Conservation (phyloP, 2,329 filamentous ascomycete genomes). For the Aspergillus cejpii region DNA sequence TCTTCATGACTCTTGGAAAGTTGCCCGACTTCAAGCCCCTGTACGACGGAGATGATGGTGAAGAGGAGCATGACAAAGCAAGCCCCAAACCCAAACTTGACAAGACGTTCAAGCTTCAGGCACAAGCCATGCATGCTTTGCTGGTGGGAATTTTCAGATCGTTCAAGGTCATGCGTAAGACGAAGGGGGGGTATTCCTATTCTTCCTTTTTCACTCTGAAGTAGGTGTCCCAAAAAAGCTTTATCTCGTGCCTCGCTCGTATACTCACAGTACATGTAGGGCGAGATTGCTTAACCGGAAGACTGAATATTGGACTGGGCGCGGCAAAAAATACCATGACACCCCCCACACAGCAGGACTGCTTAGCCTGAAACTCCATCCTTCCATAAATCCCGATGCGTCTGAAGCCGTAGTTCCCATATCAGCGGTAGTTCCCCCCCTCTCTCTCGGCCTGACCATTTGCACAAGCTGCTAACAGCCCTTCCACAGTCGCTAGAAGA, state of each 20-base stretch:
- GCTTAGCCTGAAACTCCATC: constrained; percentile 16
- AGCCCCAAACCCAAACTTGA: constrained; percentile 4
- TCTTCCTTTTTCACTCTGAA: constrained; percentile 18
- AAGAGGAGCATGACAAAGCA: neutral
- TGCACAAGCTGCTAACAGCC: neutral
- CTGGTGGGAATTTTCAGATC: constrained; percentile 19
- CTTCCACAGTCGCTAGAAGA: neutral
- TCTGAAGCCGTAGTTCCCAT: constrained; percentile 17
- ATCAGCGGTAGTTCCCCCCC: constrained; percentile 16
- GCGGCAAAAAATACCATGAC: constrained; percentile 19
- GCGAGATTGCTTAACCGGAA: constrained; percentile 11
- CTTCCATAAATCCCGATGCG: neutral
- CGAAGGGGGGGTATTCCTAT: neutral
- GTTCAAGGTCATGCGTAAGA: constrained; percentile 13
- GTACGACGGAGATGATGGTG: constrained; percentile 14
- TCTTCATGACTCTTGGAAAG: constrained; percentile 21
- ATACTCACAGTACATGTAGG: constrained; percentile 6
- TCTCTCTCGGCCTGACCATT: neutral
- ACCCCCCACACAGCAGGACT: constrained; percentile 16
- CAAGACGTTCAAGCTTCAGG: constrained; percentile 13
- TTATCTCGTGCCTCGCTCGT: neutral
- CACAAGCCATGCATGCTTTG: constrained; percentile 21
- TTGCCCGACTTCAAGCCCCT: constrained; percentile 13
- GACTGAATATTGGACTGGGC: constrained; percentile 25
- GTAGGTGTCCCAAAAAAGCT: constrained; percentile 1